Conservation (phyloP, 768 basidiomycete species). For the Amanita polypyramis region DNA sequence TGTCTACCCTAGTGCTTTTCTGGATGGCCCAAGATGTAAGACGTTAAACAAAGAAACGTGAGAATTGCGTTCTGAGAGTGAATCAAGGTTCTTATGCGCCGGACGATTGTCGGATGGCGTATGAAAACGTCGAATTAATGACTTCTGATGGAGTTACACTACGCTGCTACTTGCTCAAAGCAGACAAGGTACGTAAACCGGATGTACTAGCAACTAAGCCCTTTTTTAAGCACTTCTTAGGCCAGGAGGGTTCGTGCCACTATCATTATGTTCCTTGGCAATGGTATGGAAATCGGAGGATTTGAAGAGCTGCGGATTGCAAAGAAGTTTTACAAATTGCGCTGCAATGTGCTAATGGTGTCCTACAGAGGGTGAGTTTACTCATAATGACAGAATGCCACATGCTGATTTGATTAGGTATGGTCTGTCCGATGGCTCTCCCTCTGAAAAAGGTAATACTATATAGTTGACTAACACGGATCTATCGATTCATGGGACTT, state of each 20-base stretch:
- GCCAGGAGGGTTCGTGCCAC: constrained; percentile 7
- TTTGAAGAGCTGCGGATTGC: constrained; percentile 1
- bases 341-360: constrained; percentile 13
- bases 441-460: constrained; percentile 11
- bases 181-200: not conserved
- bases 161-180: constrained; percentile 4
- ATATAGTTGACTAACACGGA: not conserved
- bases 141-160: constrained; percentile 4
- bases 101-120: not conserved
- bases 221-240: not conserved
- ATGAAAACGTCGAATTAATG: constrained; percentile 3
- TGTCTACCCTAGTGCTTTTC: constrained; percentile 3
- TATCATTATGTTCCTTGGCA: constrained; percentile 14
- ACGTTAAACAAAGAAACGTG: not conserved
- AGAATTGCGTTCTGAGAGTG: not conserved
- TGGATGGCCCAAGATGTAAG: constrained; percentile 2
- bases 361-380: constrained; percentile 13
- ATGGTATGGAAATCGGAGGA: constrained; percentile 13
- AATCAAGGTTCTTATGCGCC: not conserved
- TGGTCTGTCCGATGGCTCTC: constrained; percentile 12
- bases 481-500: not conserved
- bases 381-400: not conserved
- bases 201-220: not conserved
- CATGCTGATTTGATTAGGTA: constrained; percentile 7
- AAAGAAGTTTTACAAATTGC: constrained; percentile 2